Evolutionary conservation across 108 stramenopile species (phyloP), one percentile per base, ranked within the genome.

Genomic region (Cyclotella sp.): DNA sequence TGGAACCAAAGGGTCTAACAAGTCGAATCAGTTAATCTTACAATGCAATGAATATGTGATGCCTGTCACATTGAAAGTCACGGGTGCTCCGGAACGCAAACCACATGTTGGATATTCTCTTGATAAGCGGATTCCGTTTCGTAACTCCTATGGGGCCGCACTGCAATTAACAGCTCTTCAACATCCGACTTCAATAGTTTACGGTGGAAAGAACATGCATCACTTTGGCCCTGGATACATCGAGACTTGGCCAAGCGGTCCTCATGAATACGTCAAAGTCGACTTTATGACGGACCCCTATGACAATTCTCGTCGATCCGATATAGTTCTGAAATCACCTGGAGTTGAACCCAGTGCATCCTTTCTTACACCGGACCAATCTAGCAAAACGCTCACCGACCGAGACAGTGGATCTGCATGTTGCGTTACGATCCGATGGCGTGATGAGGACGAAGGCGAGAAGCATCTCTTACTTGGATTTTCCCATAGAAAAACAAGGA

Each of bases 391-490:
- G 22, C 49, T 78, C n/a, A 81, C 65, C 51, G 57, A 57, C 49
- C 40, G 77, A 49, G 84, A 84, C 51, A 72, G 75, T 41, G 84
- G 84, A 21, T 84, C 84, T 12, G 75, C 84, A 12, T 84, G 84
- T 43, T 84, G 84, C 49, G 75, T 84, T 9, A 68, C 70, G 14
- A 72, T 82, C 28, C 63, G 66, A 46, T 82, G 81, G 81, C 54
- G 52, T 49, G 57, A 67, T 27, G 44, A 41, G 54, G 49, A 24
- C 0, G 68, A 26, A 13, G 40, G 39, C 5, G 58, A 55, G 47
- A 73, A 71, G 3, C 34, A 54, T 21, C 63, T 84, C 9, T 27
- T 84, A 9, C n/a, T 84, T 29, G 83, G 83, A 24, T 65, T 84
- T 24, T 84, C 83, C 9, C 83, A 84, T 55, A 60, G 63, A 30